Evolutionary conservation across 1,139 yeast genomes (phyloP), one percentile per base, ranked within the genome.

Genomic region (Kazachstania sp.): DNA sequence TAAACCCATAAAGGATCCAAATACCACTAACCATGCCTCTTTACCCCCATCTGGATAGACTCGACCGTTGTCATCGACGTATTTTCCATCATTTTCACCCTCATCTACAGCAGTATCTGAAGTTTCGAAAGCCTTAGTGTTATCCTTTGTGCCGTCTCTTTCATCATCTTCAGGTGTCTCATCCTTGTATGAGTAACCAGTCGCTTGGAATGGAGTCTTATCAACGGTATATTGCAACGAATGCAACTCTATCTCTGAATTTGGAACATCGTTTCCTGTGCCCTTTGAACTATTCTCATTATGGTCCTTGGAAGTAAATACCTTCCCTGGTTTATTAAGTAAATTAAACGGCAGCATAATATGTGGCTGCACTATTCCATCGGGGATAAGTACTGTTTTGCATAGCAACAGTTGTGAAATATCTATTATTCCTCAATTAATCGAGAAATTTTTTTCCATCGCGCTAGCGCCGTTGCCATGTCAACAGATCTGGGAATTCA

Each of bases 1-100:
- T 39, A 83, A 61, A 0, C 90, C 92, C 51, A 81, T 59, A 52
- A 80, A 80, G 0, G 83, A 74, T 0, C 90, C 90, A 7, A 79
- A 63, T 1, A 83, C 78, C 0, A 78, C 83, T 7, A 71, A 50
- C 73, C 83, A 77, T 1, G 66, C 66, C 32, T 56, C 45, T 12
- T 51, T 34, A 1, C 66, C 66, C 15, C 65, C 64, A 41, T 62
- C 66, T n/a, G 66, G 66, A 32, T 57, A 57, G 26, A 58, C 58
- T n/a, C 45, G 41, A 19, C 55, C 56, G 18, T 16, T 31, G 28
- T 55, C 54, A 37, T 52, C 52, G 6, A 26, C 37, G 51, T n/a
- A 26, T 12, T 16, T 39, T 5, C 39, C 45, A 6, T 34, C 29
- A 5, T 41, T 28, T 11, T 36, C 45, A 3, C 15, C 37, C 4